Base-by-base conservation (phyloP, 163 green algal genomes). In the Coccomyxa subellipsoidea region DNA sequence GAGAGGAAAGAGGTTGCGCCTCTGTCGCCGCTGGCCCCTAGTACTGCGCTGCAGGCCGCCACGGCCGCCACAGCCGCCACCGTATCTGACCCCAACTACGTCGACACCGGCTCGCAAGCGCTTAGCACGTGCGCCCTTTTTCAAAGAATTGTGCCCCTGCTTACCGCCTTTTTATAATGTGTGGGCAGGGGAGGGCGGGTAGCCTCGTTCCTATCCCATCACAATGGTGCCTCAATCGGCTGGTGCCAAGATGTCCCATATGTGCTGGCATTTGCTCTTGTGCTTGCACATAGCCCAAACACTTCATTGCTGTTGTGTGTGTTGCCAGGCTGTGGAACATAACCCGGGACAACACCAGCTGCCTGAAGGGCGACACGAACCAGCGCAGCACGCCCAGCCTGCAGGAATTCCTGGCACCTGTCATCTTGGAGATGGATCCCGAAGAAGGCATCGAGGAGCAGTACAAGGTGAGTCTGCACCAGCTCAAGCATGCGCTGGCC, bases 401-500 rank as follows among this genome's bases (percentile, higher is more conserved):
- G 37, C 40, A 80, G 4, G 83, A 90, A 66, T 87, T 91, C n/a
- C 83, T 91, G 82, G 80, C 85, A 36, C 88, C 86, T 0, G 88
- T 91, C 4, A 81, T 90, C 3, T 79, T 87, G 38, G 84, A 90
- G 69, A 89, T 90, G 86, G 76, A 85, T 35, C 85, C 87, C 38
- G 79, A 78, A 7, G 80, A 79, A 9, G 80, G 81, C 78, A 80
- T 83, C 38, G 83, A 80, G 54, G 35, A 80, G 29, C 59, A 79
- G 78, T 76, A 59, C 54, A 76, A 77, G 54, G 78, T 82, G 47
- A 27, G 3, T 15, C 25, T n/a, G n/a, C n/a, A n/a, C 70, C 53
- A 72, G n/a, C 32, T 35, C 31, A 82, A 87, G 82, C n/a, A n/a
- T n/a, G n/a, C n/a, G n/a, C n/a, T n/a, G n/a, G n/a, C n/a, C n/a